Evolutionary conservation across 768 basidiomycete genomes (phyloP).

Genomic region (Lentinula detonsa): DNA sequence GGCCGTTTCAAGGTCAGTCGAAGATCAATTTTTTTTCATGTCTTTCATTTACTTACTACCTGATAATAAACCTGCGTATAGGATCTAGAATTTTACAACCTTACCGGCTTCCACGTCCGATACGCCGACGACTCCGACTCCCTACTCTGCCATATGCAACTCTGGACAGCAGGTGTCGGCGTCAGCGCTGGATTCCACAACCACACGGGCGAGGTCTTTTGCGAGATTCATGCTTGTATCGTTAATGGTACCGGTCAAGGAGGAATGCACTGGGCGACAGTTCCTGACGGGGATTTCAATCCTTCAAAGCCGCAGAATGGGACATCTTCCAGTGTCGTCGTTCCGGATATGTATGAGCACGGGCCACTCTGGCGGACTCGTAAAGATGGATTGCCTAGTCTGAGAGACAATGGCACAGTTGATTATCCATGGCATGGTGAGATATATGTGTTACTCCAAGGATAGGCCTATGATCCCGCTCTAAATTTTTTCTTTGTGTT

Average conservation of each 20-base stretch:
- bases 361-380: conserved; percentile 16
- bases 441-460: background rate
- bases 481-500: background rate
- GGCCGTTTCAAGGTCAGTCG: conserved; percentile 7
- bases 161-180: conserved; percentile 20
- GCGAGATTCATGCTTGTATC: conserved; percentile 16
- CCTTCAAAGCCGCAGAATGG: background rate
- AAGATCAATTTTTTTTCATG: background rate
- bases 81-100: conserved; percentile 23
- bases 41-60: background rate
- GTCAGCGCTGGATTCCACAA: conserved; percentile 9
- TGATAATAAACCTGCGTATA: background rate
- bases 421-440: conserved; percentile 18
- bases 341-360: conserved; percentile 14
- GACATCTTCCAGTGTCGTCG: background rate
- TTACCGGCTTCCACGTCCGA: conserved; percentile 20
- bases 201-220: conserved; percentile 11
- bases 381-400: conserved; percentile 5
- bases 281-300: background rate
- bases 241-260: conserved; percentile 12
- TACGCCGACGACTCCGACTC: conserved; percentile 19
- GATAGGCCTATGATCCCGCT: too few relatives aligned
- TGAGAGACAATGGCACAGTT: conserved; percentile 13
- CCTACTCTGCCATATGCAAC: conserved; percentile 18
- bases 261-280: background rate